These are phyloP conservation scores for Rhodamnia rubescens DNA, from an alignment of 345 rosid genomes.

Conservation along the genomic window DNA sequence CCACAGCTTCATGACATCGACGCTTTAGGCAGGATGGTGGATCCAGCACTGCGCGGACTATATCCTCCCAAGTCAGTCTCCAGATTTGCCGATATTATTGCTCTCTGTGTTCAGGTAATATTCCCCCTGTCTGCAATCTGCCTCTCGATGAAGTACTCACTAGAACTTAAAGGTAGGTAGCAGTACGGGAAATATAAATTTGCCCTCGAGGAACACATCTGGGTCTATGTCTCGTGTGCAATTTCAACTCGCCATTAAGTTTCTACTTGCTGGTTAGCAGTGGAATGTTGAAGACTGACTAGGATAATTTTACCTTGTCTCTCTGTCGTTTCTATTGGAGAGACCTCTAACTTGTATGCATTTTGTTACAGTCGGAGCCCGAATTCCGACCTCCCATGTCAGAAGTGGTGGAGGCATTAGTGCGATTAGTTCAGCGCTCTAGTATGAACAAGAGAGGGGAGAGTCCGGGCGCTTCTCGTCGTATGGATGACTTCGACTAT, in stretches of 20 bases:
- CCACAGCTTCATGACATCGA: slow-evolving; percentile 5
- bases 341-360: not conserved
- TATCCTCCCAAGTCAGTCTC: slow-evolving; percentile 1
- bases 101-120: slow-evolving; percentile 1
- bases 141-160: not conserved
- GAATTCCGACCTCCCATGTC: slow-evolving; percentile 77
- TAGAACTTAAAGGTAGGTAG: not conserved
- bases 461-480: slow-evolving; percentile 32
- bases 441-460: slow-evolving; percentile 44
- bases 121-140: not conserved
- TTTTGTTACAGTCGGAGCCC: slow-evolving; percentile 47
- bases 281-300: not conserved
- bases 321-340: not conserved
- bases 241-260: not conserved
- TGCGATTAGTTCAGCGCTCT: slow-evolving; percentile 50
- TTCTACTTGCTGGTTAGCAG: not conserved
- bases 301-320: not conserved
- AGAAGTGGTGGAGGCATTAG: slow-evolving; percentile 76
- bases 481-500: slow-evolving; percentile 35
- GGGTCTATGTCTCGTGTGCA: not conserved
- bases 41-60: not conserved
- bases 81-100: slow-evolving; percentile 1
- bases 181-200: not conserved
- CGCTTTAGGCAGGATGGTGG: slow-evolving; percentile 2
- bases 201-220: not conserved